Evolutionary conservation across 169 alveolate genomes (phyloP).

Genomic region (Eimeria maxima): DNA sequence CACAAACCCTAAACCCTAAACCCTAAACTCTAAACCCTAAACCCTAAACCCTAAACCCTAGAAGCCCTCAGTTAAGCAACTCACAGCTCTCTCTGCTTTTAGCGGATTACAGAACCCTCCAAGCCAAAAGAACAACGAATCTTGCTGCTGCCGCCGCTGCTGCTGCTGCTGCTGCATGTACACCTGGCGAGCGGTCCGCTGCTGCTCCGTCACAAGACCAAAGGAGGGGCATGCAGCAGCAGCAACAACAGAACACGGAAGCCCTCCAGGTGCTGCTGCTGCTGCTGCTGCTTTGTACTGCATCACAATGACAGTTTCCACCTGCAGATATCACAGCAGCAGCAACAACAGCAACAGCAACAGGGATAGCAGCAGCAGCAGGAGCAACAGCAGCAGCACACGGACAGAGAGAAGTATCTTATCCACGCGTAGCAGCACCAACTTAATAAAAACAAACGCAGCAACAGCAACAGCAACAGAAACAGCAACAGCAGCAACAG

Average conservation of each 20-base stretch:
- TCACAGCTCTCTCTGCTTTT: neutral
- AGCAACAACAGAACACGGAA: too few species aligned
- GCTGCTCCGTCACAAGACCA: too few species aligned
- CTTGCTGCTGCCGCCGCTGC: too few species aligned
- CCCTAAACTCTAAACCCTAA: neutral
- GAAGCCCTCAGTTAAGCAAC: neutral
- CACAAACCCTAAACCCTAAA: constrained; percentile 11
- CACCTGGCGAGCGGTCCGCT: too few species aligned
- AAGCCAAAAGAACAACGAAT: constrained; percentile 4
- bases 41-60: constrained; percentile 23
- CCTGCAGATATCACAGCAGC: neutral
- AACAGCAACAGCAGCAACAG: neutral
- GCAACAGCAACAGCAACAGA: neutral
- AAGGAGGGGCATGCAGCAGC: too few species aligned
- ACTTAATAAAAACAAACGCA: neutral
- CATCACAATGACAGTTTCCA: neutral
- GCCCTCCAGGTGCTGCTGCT: neutral
- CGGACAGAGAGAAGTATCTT: neutral
- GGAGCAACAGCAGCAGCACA: too few species aligned
- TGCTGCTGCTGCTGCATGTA: too few species aligned
- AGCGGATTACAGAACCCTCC: neutral
- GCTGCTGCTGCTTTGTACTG: neutral
- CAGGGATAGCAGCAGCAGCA: neutral
- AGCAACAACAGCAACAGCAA: neutral
- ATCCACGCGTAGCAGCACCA: neutral